Evolutionary conservation across 2,329 filamentous ascomycete species (phyloP).

Genomic region (Macrophomina pseudophaseolina): DNA sequence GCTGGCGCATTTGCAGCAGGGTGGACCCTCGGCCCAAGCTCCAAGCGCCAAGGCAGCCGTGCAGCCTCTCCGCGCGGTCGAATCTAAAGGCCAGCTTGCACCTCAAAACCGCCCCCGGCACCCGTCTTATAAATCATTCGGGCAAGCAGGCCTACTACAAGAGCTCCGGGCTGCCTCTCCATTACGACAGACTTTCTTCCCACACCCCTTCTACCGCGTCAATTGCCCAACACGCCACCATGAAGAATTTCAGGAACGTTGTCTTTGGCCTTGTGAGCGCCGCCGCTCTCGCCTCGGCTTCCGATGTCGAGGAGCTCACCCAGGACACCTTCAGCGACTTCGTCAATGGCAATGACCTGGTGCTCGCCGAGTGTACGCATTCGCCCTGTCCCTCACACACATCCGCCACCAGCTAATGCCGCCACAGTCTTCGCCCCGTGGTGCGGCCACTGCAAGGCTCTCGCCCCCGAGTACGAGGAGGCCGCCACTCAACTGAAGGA

Average conservation of each 20-base stretch:
- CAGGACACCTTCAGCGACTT: slow-evolving; percentile 87
- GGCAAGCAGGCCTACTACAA: slow-evolving; percentile 10
- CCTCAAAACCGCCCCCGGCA: slow-evolving; percentile 13
- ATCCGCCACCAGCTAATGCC: neutral
- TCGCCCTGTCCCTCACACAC: neutral
- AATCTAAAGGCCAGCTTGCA: slow-evolving; percentile 26
- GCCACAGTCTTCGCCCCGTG: slow-evolving; percentile 85
- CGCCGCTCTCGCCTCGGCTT: slow-evolving; percentile 67
- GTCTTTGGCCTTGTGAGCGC: slow-evolving; percentile 52
- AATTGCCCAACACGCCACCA: slow-evolving; percentile 20
- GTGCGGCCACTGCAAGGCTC: slow-evolving; percentile 98
- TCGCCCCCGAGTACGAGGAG: slow-evolving; percentile 89
- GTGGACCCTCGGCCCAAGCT: slow-evolving; percentile 26
- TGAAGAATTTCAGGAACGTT: slow-evolving; percentile 33
- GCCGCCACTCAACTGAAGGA: slow-evolving; percentile 84
- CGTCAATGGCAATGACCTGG: slow-evolving; percentile 82
- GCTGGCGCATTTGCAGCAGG: neutral
- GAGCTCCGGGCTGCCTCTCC: slow-evolving; percentile 19
- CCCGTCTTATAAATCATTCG: slow-evolving; percentile 25
- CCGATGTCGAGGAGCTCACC: slow-evolving; percentile 84
- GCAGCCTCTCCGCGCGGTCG: slow-evolving; percentile 15
- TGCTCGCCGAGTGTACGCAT: slow-evolving; percentile 87
- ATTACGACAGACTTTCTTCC: neutral
- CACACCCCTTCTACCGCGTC: slow-evolving; percentile 10
- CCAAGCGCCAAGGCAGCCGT: slow-evolving; percentile 23